Evolutionary conservation across 2,329 filamentous ascomycete genomes (phyloP), one percentile per base, ranked within the genome.

Genomic region (Exophiala viscosa): DNA sequence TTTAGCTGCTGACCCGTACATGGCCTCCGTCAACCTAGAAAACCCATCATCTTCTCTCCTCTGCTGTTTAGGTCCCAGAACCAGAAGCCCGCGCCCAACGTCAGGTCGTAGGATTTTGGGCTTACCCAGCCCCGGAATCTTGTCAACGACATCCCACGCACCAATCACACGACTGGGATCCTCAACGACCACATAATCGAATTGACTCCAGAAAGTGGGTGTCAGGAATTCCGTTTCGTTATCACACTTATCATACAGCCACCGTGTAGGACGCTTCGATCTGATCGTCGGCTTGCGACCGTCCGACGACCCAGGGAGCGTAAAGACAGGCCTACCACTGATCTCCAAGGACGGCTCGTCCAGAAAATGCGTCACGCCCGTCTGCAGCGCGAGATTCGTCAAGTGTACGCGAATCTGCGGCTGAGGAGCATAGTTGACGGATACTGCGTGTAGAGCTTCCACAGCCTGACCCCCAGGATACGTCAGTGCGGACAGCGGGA

Each of bases 381-480:
- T 84, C 63, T 85, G 83, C 50, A 80, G 83, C 2, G 81, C 77
- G 18, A 85, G 73, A 47, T 83, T 85, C 53, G 81, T 81, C 52
- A 84, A 70, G 62, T 83, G 75, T 5, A 84, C 75, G 14, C 62
- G 63, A 9, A 73, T 61, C 17, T 55, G 48, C 6, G 63, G 54
- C 40, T 67, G 62, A 1, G 66, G 45, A 5, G 42, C 38, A 42
- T 57, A 56, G 35, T 54, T 47, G n/a, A 53, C 35, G 18, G 55
- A 52, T n/a, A 54, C 10, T 13, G 64, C 64, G 45, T 77, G 74
- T 15, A 76, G 64, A 15, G 65, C 56, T 33, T 68, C 63, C 8
- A 97, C 76, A 2, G 91, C 93, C 54, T 88, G 82, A 17, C 89
- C 93, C 43, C 93, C 93, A 1, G 93, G 93, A 66, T 99, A 99